Conservation (phyloP, 495 filamentous ascomycete species). For the Penicillium salamii region DNA sequence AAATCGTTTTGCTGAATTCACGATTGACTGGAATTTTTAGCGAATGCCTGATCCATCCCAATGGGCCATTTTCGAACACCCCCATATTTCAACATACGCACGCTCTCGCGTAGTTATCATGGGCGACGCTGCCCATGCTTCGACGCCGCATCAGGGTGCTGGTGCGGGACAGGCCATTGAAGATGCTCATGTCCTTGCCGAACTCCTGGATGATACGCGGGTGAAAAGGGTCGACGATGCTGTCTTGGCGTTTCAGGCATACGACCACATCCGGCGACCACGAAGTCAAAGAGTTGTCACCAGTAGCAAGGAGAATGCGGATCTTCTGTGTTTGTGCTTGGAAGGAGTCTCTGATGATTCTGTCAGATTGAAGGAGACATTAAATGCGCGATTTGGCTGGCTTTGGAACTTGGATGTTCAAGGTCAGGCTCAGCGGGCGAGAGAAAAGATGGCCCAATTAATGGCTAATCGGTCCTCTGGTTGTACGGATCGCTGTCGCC, state of each 20-base stretch:
- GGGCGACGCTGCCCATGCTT: conserved; percentile 69
- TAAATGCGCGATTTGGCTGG: conserved; percentile 47
- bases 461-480: too few species aligned
- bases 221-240: conserved; percentile 20
- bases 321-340: conserved; percentile 41
- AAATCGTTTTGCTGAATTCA: neutral
- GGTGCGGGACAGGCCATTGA: conserved; percentile 69
- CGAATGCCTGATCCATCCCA: conserved; percentile 46
- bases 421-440: conserved; percentile 27
- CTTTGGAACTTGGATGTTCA: conserved; percentile 46
- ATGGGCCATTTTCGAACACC: conserved; percentile 65
- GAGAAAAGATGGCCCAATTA: conserved; percentile 13
- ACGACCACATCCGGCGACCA: conserved; percentile 56
- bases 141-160: conserved; percentile 67
- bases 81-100: conserved; percentile 52
- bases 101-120: conserved; percentile 55
- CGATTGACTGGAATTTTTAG: conserved; percentile 12
- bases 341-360: conserved; percentile 44
- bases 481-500: too few species aligned
- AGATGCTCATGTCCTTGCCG: conserved; percentile 59
- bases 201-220: conserved; percentile 46
- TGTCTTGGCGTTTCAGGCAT: conserved; percentile 55
- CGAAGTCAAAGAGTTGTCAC: conserved; percentile 47
- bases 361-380: conserved; percentile 35
- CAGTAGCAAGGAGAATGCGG: conserved; percentile 45